These are phyloP conservation scores for Aegilops tauschii DNA, from an alignment of 176 grass and related monocot species.

Conservation along the genomic window DNA sequence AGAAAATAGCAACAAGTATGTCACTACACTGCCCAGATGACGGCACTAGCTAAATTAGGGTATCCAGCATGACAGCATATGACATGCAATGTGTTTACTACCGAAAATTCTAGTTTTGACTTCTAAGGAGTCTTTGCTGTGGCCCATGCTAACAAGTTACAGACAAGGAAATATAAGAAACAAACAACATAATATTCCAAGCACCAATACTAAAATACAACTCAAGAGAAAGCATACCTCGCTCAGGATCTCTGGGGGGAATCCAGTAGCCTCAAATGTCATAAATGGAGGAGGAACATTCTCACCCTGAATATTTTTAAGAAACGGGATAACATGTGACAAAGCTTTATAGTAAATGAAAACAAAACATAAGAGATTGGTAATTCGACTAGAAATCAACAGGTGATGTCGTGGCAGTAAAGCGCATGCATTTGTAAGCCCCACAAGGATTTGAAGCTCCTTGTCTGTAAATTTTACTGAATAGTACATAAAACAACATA, in stretches of 20 bases:
- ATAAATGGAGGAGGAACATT: constrained; percentile 97
- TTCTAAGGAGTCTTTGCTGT: not conserved
- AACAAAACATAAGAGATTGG: not conserved
- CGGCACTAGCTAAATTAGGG: constrained; percentile 45
- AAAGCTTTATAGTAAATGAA: constrained; percentile 23
- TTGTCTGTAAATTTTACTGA: not conserved
- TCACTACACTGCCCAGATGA: constrained; percentile 51
- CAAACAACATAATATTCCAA: not conserved
- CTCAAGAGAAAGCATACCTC: constrained; percentile 70
- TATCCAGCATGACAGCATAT: constrained; percentile 41
- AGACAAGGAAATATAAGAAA: constrained; percentile 7
- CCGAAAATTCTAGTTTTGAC: not conserved
- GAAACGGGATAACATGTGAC: constrained; percentile 38
- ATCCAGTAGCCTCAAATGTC: constrained; percentile 94
- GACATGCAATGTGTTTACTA: constrained; percentile 27
- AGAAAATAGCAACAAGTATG: constrained; percentile 65
- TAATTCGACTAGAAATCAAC: constrained; percentile 3
- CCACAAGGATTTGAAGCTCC: not conserved
- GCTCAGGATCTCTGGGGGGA: constrained; percentile 90
- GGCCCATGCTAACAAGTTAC: not conserved
- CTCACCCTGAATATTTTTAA: constrained; percentile 65
- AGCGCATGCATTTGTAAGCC: constrained; percentile 17
- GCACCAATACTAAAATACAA: not conserved
- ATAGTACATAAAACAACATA: not conserved
- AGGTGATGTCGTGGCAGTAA: not conserved